These are phyloP conservation scores for Pelargonium myrrhifolium DNA, from an alignment of 441 rosid species.

Conservation along the genomic window DNA sequence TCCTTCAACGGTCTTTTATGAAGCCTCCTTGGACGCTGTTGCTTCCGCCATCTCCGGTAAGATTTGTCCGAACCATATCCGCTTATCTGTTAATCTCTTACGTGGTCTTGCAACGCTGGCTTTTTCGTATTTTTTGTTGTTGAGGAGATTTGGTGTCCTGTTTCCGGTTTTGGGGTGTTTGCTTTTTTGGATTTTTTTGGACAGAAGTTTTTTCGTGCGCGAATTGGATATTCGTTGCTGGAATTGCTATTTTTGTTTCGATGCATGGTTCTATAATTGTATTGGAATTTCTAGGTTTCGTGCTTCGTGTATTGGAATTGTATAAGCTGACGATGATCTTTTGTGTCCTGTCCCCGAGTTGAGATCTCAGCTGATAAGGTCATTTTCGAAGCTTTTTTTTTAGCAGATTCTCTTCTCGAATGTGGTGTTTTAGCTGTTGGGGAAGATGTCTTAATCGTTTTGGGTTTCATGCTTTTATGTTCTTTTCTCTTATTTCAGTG, in stretches of 20 bases:
- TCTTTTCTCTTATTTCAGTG: not conserved
- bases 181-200: not conserved
- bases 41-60: slow-evolving; percentile 25
- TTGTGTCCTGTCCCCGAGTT: slow-evolving; percentile 24
- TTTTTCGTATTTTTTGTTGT: too few relatives aligned
- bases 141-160: too few relatives aligned
- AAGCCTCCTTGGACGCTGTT: slow-evolving; percentile 39
- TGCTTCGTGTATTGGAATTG: slow-evolving; percentile 15
- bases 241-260: not conserved
- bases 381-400: slow-evolving; percentile 22
- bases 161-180: not conserved
- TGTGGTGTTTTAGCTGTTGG: not conserved
- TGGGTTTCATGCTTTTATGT: not conserved
- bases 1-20: slow-evolving; percentile 31
- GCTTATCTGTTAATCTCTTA: not conserved
- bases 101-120: not conserved
- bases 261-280: not conserved
- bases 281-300: not conserved
- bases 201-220: not conserved
- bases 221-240: not conserved
- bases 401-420: not conserved
- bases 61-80: not conserved
- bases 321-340: slow-evolving; percentile 19
- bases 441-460: not conserved
- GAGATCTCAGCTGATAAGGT: slow-evolving; percentile 39